phyloP scores from a whole-genome alignment of 2,329 filamentous ascomycete species.

The Hypoxylon sp. region DNA sequence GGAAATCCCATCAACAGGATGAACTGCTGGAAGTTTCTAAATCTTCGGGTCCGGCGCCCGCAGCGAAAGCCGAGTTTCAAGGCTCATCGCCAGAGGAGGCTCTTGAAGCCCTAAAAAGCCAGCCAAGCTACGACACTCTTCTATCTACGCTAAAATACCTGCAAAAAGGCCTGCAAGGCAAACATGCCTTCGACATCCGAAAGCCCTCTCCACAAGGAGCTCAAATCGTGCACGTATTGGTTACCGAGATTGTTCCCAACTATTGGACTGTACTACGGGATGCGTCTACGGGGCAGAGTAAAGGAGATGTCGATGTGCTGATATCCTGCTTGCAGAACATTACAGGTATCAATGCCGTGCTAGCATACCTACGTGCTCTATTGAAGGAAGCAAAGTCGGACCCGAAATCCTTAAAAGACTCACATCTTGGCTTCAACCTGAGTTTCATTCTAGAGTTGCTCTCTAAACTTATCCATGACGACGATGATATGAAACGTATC shows the following conservation, averaged over 20 bases:
- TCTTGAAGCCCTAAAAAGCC: slow-evolving; percentile 70
- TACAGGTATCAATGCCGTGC: slow-evolving; percentile 80
- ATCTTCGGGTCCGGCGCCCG: slow-evolving; percentile 34
- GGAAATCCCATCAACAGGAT: slow-evolving; percentile 56
- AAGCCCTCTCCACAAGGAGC: slow-evolving; percentile 76
- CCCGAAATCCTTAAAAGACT: slow-evolving; percentile 55
- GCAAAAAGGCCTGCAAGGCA: slow-evolving; percentile 47
- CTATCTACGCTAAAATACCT: slow-evolving; percentile 67
- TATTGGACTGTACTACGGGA: slow-evolving; percentile 79
- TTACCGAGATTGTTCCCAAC: slow-evolving; percentile 81
- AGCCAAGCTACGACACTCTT: slow-evolving; percentile 73
- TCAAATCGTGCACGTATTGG: slow-evolving; percentile 80
- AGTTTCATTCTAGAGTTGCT: slow-evolving; percentile 61
- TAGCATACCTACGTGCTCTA: slow-evolving; percentile 76
- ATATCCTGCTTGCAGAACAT: slow-evolving; percentile 77
- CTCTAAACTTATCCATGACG: slow-evolving; percentile 56
- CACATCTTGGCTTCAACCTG: slow-evolving; percentile 61
- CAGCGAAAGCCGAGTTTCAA: slow-evolving; percentile 38
- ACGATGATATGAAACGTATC: slow-evolving; percentile 48
- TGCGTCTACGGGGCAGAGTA: slow-evolving; percentile 49
- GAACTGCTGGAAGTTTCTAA: slow-evolving; percentile 57
- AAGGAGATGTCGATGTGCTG: slow-evolving; percentile 64
- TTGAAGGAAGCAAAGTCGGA: slow-evolving; percentile 64
- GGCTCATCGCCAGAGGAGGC: slow-evolving; percentile 62
- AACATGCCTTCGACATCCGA: slow-evolving; percentile 66